Base-by-base conservation (phyloP, 2,329 filamentous ascomycete genomes). In the Exophiala alcalophila region DNA sequence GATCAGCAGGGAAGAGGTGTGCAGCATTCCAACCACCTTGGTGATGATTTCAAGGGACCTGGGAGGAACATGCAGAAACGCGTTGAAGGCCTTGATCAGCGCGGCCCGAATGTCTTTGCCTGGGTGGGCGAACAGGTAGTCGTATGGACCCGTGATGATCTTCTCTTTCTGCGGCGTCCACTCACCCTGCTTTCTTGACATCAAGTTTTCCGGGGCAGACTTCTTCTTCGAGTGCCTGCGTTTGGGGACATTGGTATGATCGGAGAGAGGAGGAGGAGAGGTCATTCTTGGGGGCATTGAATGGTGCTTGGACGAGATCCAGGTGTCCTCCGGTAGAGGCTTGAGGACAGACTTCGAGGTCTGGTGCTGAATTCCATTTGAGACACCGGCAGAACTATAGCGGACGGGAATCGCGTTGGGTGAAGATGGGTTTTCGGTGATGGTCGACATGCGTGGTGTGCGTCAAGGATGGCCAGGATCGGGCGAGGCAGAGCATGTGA, bases 391-490 rank as follows among this genome's bases (percentile, higher is more conserved):
- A 1, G 83, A 86, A 42, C 84, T 88, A 31, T 81, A 87, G 50
- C 85, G 77, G 3, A 82, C 81, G 14, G 86, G 84, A 41, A 89
- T 87, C 25, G 74, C 72, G 62, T 78, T 81, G 40, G 82, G 81
- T n/a, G 74, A 77, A 53, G 56, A 35, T 14, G 56, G 55, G 32
- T 55, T 54, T 36, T 55, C 58, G 25, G 46, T 26, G 32, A 44
- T 15, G 29, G 50, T 50, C 38, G 50, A 42, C 50, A 51, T 47
- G 29, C 23, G 29, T 36, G 40, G 32, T 26, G 38, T n/a, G n/a
- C n/a, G 24, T 15, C 12, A 20, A 26, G 8, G 20, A 7, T 18
- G 21, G 23, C 26, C 33, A 21, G 10, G 16, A 14, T 36, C 33
- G 38, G 26, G 33, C 15, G 26, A 31, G 15, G 32, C 20, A 7